Evolutionary conservation across 345 rosid species (phyloP), one percentile per base, ranked within the genome.

Genomic region (Citropsis articulata): DNA sequence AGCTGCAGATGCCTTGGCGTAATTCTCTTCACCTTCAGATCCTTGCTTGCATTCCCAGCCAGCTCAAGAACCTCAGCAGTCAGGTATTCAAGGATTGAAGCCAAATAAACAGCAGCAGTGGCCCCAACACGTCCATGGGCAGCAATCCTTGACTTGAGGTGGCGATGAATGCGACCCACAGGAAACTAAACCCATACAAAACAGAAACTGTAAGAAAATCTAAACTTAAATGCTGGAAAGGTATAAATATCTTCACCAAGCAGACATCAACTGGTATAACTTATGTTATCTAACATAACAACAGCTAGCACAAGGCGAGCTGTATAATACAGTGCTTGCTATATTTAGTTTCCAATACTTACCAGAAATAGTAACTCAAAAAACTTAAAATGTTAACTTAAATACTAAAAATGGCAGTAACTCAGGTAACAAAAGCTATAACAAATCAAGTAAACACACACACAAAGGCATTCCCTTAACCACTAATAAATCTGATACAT

Each of bases 41-140:
- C 95, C 69, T 90, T 90, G 86, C 95, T 90, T 0, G 93, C 93
- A 2, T 91, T 91, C 30, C 95, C 93, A 40, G 95, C 93, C 30
- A 90, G 81, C 83, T 91, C 95, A 1, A 91, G 92, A 80, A 91
- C 95, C 81, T 91, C 95, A 3, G 93, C 95, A 48, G 95, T 90
- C 36, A 91, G 85, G 80, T 90, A 91, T 68, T 91, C 95, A 0
- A 91, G 90, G 69, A 91, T 90, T 2, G 95, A 88, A 42, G 92
- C 93, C 8, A 88, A 55, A 86, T 90, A 91, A 9, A 91, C 95
- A 24, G 93, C 93, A 40, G 95, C 95, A 8, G 91, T 90, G 35
- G 95, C 93, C n/a, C 95, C 95, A 24, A 91, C 95, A 57, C 95
- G 81, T 60, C 95, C 95, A 48, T 90, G 82, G 6, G 93, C 85